These are phyloP conservation scores for Isabelozyma pseudorhagii DNA, from an alignment of 805 yeast genomes.

Conservation along the genomic window DNA sequence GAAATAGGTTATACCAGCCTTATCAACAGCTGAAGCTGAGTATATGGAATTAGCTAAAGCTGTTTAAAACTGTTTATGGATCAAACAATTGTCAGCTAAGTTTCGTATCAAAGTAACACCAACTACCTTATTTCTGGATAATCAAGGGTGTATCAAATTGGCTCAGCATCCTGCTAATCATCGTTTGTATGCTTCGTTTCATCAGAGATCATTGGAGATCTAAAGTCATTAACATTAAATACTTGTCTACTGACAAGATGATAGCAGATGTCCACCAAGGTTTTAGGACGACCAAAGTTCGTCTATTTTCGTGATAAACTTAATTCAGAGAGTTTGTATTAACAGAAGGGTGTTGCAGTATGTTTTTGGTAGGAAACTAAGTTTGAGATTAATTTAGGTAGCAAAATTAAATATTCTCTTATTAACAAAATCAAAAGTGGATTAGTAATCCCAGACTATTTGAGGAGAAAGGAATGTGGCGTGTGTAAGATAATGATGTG, in stretches of 20 bases:
- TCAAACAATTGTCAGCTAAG: background rate
- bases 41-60: background rate
- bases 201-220: background rate
- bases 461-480: no score
- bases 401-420: no score
- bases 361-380: background rate
- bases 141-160: background rate
- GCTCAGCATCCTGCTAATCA: background rate
- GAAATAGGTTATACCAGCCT: background rate
- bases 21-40: no score
- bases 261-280: background rate
- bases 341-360: background rate
- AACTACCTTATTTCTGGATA: background rate
- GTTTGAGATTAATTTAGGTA: no score
- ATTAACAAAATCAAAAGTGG: no score
- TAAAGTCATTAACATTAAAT: background rate
- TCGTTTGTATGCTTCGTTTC: background rate
- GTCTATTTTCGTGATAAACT: background rate
- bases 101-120: background rate
- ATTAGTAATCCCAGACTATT: no score
- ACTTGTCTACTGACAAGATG: background rate
- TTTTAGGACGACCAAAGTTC: background rate
- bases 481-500: no score
- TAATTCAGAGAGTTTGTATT: background rate
- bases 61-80: background rate